Evolutionary conservation across 495 filamentous ascomycete genomes (phyloP).

Genomic region (Penicillium paradoxum): DNA sequence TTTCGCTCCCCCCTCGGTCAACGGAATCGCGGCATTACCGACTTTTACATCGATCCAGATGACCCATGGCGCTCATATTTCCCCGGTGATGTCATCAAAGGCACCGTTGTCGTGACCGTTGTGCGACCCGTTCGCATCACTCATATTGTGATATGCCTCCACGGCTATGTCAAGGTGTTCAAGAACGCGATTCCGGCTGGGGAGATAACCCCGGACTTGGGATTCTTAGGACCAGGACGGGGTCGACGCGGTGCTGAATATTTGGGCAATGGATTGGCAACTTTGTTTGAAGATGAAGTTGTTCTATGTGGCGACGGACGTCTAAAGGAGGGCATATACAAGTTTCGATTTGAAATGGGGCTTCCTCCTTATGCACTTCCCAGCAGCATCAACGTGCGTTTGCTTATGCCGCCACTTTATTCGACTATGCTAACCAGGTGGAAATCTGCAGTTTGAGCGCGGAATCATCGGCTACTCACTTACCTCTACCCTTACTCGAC

Average conservation of each 20-base stretch:
- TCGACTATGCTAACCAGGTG: slow-evolving; percentile 11
- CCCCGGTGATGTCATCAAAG: slow-evolving; percentile 60
- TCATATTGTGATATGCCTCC: slow-evolving; percentile 80
- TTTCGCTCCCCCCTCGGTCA: slow-evolving; percentile 58
- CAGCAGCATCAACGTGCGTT: slow-evolving; percentile 86
- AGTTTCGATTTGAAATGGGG: slow-evolving; percentile 86
- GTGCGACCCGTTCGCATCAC: slow-evolving; percentile 81
- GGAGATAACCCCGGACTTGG: slow-evolving; percentile 48
- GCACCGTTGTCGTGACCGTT: slow-evolving; percentile 74
- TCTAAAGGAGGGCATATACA: slow-evolving; percentile 77
- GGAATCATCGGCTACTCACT: slow-evolving; percentile 89
- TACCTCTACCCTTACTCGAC: slow-evolving; percentile 82
- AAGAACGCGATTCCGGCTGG: slow-evolving; percentile 64
- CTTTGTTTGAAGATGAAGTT: slow-evolving; percentile 85
- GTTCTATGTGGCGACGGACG: slow-evolving; percentile 87
- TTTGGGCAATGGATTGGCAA: slow-evolving; percentile 75
- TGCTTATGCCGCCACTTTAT: not conserved
- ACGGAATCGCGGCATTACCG: slow-evolving; percentile 67
- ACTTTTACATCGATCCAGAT: slow-evolving; percentile 70
- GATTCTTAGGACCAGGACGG: slow-evolving; percentile 48
- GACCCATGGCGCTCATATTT: slow-evolving; percentile 87
- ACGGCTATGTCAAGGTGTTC: slow-evolving; percentile 86
- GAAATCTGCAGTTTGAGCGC: slow-evolving; percentile 72
- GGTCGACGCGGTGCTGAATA: slow-evolving; percentile 60
- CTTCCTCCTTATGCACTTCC: slow-evolving; percentile 76